These are phyloP conservation scores for Venturia pyrina DNA, from an alignment of 2,329 filamentous ascomycete genomes.

Conservation along the genomic window DNA sequence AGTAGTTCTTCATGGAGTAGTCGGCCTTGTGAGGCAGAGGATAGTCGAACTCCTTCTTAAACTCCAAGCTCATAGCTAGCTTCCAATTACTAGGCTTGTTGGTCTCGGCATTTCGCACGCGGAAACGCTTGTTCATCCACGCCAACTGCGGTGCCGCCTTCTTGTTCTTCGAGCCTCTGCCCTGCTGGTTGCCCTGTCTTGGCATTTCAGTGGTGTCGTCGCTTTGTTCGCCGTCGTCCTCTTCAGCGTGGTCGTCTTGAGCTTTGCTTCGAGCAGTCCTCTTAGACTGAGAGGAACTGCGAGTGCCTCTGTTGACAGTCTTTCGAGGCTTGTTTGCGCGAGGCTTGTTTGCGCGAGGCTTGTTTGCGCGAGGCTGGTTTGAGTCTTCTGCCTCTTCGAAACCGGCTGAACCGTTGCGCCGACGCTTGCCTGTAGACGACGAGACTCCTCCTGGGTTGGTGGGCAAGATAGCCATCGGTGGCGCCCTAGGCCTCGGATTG, in stretches of 20 bases:
- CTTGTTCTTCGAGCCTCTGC: not conserved
- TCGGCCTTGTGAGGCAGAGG: not conserved
- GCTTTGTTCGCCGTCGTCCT: not conserved
- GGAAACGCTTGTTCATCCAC: not conserved
- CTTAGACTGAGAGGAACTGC: not conserved
- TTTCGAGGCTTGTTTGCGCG: not conserved
- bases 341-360: not conserved
- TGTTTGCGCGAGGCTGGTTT: not conserved
- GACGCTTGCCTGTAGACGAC: not conserved
- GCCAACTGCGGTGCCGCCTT: not conserved
- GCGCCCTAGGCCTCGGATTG: not conserved
- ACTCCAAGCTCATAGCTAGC: not conserved
- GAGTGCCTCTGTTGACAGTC: not conserved
- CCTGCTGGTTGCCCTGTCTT: not conserved
- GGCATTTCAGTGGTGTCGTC: not conserved
- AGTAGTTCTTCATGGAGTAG: not conserved
- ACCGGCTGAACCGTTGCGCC: not conserved
- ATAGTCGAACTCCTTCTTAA: not conserved
- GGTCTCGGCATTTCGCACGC: not conserved
- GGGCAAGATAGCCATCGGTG: not conserved
- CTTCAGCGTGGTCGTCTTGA: not conserved
- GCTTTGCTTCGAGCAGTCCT: not conserved
- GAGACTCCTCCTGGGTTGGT: not conserved
- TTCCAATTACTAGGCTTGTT: not conserved
- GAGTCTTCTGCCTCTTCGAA: not conserved